Percentiles rank a stretch among this genome's conserved stretches.
phyloP scores from a whole-genome alignment of 2,329 filamentous ascomycete genomes.

The Colletotrichum euphorbiae region DNA sequence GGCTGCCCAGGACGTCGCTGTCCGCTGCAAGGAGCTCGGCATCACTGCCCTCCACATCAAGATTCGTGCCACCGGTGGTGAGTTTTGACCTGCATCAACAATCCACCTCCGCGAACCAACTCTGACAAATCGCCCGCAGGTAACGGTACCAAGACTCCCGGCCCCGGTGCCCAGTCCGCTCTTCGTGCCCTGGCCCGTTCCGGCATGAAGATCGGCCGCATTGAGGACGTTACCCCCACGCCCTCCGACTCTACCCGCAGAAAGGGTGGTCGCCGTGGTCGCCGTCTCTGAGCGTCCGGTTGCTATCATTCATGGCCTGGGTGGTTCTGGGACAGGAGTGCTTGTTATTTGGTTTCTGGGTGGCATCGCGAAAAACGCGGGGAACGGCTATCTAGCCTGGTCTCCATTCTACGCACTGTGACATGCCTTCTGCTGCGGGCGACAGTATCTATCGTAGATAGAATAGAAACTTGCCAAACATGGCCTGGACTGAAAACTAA shows the following conservation, averaged over 20 bases:
- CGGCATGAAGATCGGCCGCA: conserved; percentile 99
- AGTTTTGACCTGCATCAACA: conserved; percentile 47
- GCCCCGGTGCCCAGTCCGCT: conserved; percentile 98
- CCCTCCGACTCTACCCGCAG: conserved; percentile 99
- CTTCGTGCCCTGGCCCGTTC: conserved; percentile 98
- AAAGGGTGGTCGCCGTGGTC: conserved; percentile 99
- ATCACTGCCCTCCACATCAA: conserved; percentile 99
- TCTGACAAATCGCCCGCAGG: conserved; percentile 57
- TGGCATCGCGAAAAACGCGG: conserved; percentile 79
- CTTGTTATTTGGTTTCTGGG: conserved; percentile 64
- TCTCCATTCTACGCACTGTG: conserved; percentile 64
- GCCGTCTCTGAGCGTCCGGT: conserved; percentile 86
- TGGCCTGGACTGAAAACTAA: conserved; percentile 43
- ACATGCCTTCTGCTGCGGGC: conserved; percentile 40
- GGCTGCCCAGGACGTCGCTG: conserved; percentile 97
- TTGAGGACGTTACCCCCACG: conserved; percentile 99
- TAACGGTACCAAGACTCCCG: conserved; percentile 99
- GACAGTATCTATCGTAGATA: conserved; percentile 41
- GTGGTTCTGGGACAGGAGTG: conserved; percentile 48
- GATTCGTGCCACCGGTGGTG: conserved; percentile 99
- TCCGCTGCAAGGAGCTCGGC: conserved; percentile 79
- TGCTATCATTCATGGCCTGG: conserved; percentile 40
- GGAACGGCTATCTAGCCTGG: conserved; percentile 75
- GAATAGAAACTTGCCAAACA: conserved; percentile 42
- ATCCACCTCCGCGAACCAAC: background rate